A percentile compares a stretch with the other conserved stretches of the same genome.
Conservation (phyloP, 805 yeast species). For the Saitoella complicata region DNA sequence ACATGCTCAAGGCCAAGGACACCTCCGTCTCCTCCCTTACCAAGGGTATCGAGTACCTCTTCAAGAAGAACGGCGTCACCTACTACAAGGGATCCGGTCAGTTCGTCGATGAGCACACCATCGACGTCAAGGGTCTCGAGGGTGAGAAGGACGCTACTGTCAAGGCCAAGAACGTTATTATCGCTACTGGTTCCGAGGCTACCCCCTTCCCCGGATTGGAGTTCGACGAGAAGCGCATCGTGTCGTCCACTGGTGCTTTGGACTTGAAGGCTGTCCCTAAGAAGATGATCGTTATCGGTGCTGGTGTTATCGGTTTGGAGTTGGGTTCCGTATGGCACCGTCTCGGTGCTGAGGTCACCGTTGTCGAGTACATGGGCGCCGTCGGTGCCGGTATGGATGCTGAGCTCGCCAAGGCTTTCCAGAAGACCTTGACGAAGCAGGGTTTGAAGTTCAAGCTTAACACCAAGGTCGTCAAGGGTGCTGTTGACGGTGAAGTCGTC, state of each 20-base stretch:
- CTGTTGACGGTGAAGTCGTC: constrained; percentile 76
- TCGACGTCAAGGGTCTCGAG: constrained; percentile 73
- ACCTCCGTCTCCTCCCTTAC: constrained; percentile 79
- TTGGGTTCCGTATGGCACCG: constrained; percentile 98
- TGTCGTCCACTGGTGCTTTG: constrained; percentile 85
- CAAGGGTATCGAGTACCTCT: constrained; percentile 82
- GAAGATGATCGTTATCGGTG: constrained; percentile 85
- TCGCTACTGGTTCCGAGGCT: constrained; percentile 97
- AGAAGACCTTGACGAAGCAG: constrained; percentile 82
- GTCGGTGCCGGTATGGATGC: constrained; percentile 98
- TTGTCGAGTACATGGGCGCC: constrained; percentile 74
- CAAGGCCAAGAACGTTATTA: constrained; percentile 72
- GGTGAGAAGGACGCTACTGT: constrained; percentile 60
- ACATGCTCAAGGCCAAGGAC: constrained; percentile 84
- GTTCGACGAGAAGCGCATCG: constrained; percentile 93
- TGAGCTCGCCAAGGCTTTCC: constrained; percentile 81
- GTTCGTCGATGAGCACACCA: constrained; percentile 61
- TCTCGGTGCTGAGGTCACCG: constrained; percentile 88
- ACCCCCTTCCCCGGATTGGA: constrained; percentile 97
- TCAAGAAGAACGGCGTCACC: constrained; percentile 88
- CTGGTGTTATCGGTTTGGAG: constrained; percentile 98
- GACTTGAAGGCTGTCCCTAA: constrained; percentile 81
- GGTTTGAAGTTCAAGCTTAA: constrained; percentile 86
- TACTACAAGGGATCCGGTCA: constrained; percentile 90
- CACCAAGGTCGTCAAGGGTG: constrained; percentile 79